Evolutionary conservation across 306 rosid genomes (phyloP).

Genomic region (Cercis canadensis): DNA sequence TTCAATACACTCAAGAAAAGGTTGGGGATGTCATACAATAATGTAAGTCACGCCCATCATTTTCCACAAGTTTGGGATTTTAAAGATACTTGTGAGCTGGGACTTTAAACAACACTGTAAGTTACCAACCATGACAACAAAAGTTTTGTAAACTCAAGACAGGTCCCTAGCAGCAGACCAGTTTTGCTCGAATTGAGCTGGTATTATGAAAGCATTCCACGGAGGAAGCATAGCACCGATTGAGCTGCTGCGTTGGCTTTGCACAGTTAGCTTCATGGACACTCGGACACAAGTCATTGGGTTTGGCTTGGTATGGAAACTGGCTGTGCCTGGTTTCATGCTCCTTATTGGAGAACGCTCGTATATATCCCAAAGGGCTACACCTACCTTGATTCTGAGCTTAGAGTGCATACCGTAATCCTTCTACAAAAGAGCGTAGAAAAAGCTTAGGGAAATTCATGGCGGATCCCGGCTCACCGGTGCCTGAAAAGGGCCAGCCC

Average conservation of each 20-base stretch:
- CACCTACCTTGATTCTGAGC: background rate
- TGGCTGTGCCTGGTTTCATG: background rate
- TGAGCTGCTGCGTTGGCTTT: constrained; percentile 11
- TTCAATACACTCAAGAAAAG: too few species aligned
- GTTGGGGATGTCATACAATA: too few species aligned
- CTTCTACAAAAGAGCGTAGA: background rate
- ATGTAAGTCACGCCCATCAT: too few species aligned
- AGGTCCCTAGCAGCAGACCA: background rate
- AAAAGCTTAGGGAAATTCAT: constrained; percentile 28
- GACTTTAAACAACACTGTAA: too few species aligned
- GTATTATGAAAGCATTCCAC: too few species aligned
- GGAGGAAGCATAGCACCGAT: background rate
- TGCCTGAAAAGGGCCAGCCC: constrained; percentile 18
- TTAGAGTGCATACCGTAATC: background rate
- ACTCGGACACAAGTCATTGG: constrained; percentile 24
- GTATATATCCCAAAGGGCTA: too few species aligned
- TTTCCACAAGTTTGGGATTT: too few species aligned
- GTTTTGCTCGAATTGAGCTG: constrained; percentile 5
- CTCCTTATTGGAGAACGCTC: background rate
- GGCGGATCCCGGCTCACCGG: constrained; percentile 34
- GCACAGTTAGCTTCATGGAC: constrained; percentile 2
- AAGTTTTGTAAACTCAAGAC: too few species aligned
- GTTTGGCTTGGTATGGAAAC: background rate
- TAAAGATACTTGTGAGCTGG: too few species aligned
- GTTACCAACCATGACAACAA: too few species aligned